Base-by-base conservation (phyloP, 192 early-diverging fungal genomes). In the Coemansia sp. region DNA sequence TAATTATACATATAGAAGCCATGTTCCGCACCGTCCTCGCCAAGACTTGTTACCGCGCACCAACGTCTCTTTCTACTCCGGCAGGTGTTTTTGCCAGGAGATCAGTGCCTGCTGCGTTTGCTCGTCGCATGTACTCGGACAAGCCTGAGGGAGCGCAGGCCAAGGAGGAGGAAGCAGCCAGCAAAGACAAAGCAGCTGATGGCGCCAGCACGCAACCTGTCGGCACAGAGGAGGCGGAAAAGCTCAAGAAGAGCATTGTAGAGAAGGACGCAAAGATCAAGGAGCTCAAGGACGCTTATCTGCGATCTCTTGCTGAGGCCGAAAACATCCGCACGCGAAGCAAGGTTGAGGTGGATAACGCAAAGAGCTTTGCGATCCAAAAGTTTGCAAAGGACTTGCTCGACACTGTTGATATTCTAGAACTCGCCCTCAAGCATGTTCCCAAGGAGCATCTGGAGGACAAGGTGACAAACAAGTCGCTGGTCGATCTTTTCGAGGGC, bases 341-440 rank as follows among this genome's bases (percentile, higher is more conserved):
- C 36, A 88, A 89, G 66, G 87, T 84, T 61, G 98, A 99, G 72
- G 81, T 95, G 13, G 87, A 89, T 22, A 84, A 86, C 33, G 86
- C 88, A 50, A 86, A 90, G 44, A 78, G 87, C 9, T 99, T 88
- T 82, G 92, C 98, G 1, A 94, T 99, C 66, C 93, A 93, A 80
- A 96, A 96, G 84, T 99, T 99, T 70, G 96, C 95, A 68, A 97
- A 95, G 79, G 96, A 99, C 66, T 79, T 99, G 30, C 74, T 99
- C 8, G 89, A 91, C 31, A 92, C 91, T 1, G 93, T 90, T 17
- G 98, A 99, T 73, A 88, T 97, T 31, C 84, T 99, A 45, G 82
- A 79, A 57, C 82, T 98, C 67, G 96, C 98, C 6, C 79, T 99
- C 30, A 86, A 91, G 57, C 84, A 94, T 31, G 94, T 98, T 2